These are phyloP conservation scores for Tuber borchii DNA, from an alignment of 495 filamentous ascomycete species.

Conservation along the genomic window DNA sequence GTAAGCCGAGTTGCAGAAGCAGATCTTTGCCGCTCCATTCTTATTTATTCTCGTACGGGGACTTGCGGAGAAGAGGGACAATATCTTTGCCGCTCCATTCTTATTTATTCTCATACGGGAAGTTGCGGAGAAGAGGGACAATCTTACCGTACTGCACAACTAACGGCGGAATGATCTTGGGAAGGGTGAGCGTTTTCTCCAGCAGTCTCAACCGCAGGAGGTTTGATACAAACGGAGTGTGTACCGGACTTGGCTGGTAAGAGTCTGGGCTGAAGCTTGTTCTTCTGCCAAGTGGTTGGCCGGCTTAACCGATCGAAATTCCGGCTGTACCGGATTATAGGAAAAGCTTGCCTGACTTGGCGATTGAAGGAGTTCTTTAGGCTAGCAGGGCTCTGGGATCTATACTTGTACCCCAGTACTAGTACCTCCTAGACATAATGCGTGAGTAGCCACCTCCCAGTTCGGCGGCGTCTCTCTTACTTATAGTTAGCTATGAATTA, in stretches of 20 bases:
- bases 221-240: background rate
- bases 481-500: too few relatives aligned
- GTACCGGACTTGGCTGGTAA: background rate
- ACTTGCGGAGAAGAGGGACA: background rate
- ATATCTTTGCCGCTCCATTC: background rate
- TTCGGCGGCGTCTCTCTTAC: too few relatives aligned
- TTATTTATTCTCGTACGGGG: background rate
- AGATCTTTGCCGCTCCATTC: background rate
- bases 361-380: background rate
- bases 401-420: background rate
- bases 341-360: background rate
- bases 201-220: background rate
- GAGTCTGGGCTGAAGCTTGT: background rate
- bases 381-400: background rate
- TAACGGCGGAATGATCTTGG: background rate
- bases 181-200: background rate
- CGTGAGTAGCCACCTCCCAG: background rate
- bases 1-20: background rate
- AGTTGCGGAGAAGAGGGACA: background rate
- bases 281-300: background rate
- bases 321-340: background rate
- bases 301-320: background rate
- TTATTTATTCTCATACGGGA: background rate
- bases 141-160: background rate
- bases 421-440: background rate